Percentiles rank a stretch among this genome's conserved stretches.
Evolutionary conservation across 345 rosid genomes (phyloP).

Genomic region (Lepidium aucheri): DNA sequence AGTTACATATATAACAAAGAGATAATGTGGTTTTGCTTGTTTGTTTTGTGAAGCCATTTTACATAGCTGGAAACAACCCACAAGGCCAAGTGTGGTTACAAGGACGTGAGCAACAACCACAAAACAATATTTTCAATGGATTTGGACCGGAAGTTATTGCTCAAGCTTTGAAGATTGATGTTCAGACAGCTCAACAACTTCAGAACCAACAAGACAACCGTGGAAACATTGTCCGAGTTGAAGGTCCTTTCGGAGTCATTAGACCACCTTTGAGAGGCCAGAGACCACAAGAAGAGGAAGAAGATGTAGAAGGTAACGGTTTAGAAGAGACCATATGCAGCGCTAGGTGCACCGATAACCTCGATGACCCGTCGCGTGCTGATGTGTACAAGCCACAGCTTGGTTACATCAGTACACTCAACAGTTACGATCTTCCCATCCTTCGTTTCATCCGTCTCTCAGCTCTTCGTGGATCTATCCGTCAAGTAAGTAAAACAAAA

Average conservation of each 20-base stretch:
- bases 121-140: conserved; percentile 35
- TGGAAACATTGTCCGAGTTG: conserved; percentile 48
- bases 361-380: conserved; percentile 39
- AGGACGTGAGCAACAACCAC: conserved; percentile 15
- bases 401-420: conserved; percentile 48
- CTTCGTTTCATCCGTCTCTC: conserved; percentile 44
- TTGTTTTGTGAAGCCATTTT: conserved; percentile 32
- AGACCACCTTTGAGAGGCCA: conserved; percentile 34
- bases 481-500: conserved; percentile 7
- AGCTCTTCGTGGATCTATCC: conserved; percentile 48
- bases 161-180: conserved; percentile 38
- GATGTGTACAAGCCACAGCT: conserved; percentile 53
- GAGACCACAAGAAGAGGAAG: background rate
- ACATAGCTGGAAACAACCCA: conserved; percentile 57
- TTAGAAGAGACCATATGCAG: conserved; percentile 56
- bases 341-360: conserved; percentile 31
- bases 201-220: conserved; percentile 35
- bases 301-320: conserved; percentile 34
- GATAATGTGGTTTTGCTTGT: background rate
- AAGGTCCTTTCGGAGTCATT: conserved; percentile 29
- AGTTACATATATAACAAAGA: background rate
- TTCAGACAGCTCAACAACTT: conserved; percentile 31
- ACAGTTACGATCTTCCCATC: conserved; percentile 52
- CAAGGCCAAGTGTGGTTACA: conserved; percentile 25
- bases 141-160: conserved; percentile 35